Base-by-base conservation (phyloP, 345 rosid species). In the Eucalyptus marginata region DNA sequence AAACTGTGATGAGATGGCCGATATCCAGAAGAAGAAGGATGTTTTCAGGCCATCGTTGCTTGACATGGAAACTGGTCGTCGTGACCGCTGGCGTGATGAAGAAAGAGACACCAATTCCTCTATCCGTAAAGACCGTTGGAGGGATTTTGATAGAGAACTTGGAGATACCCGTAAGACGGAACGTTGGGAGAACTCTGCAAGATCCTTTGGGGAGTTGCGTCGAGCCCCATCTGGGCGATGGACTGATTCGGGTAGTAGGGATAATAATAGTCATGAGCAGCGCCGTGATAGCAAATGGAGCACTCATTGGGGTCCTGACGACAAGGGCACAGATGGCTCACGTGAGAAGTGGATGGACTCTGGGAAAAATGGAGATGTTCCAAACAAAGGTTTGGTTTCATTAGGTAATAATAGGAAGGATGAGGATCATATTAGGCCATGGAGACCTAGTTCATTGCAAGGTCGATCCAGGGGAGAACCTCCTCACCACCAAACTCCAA, bases 201-300 rank as follows among this genome's bases (percentile, higher is more conserved):
- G 91, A 90, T 92, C 93, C 88, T 93, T 89, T 93, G 96, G 95
- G 87, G 99, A 98, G 87, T 89, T 90, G 83, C 98, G 97, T 27
- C 97, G 98, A 90, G 94, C 93, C 79, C 94, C 97, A 5, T 90
- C 94, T 22, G 99, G 96, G 91, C 95, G 96, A 52, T 95, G 99
- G 97, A 91, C 93, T 89, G 99, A 98, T 90, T 93, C 95, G 47
- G 92, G 94, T 85, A 95, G 93, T 93, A 95, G 93, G 95, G 99
- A 97, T 71, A 89, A 92, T 88, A 95, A 86, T 76, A 76, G 83
- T 86, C 87, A 95, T 89, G 98, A 96, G 87, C 99, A 95, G 92
- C 94, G 97, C 56, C 97, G 99, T 31, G 99, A 97, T 92, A 96
- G 95, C 95, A 98, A 98, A 94, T 98, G 99, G 99, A 98, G 96